A percentile compares a stretch with the other conserved stretches of the same genome.
Evolutionary conservation across 495 filamentous ascomycete species (phyloP).

Genomic region (Ramalina intermedia): DNA sequence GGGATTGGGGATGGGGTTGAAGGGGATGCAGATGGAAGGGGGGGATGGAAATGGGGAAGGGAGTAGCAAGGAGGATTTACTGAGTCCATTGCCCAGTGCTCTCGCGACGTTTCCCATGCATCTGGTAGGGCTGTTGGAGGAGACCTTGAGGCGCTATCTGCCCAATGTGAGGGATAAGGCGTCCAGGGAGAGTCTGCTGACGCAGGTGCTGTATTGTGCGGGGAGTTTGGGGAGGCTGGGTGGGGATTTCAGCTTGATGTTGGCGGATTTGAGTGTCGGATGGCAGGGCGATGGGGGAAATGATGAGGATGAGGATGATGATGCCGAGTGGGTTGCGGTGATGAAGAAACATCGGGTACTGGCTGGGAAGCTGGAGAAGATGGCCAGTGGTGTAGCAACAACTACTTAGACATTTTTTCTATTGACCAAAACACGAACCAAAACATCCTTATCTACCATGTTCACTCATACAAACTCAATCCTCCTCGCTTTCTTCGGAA

Average conservation of each 20-base stretch:
- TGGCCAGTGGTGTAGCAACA: slow-evolving; percentile 36
- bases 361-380: slow-evolving; percentile 72
- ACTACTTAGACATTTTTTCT: background rate
- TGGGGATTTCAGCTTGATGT: slow-evolving; percentile 80
- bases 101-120: slow-evolving; percentile 76
- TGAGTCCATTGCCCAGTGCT: slow-evolving; percentile 59
- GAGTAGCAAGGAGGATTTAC: slow-evolving; percentile 31
- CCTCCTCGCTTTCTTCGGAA: slow-evolving; percentile 16
- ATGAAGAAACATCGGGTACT: slow-evolving; percentile 80
- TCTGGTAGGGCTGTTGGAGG: slow-evolving; percentile 66
- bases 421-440: background rate
- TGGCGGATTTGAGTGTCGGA: slow-evolving; percentile 52
- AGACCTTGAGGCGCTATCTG: slow-evolving; percentile 65
- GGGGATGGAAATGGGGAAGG: slow-evolving; percentile 8
- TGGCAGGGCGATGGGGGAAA: slow-evolving; percentile 24
- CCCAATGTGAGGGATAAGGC: slow-evolving; percentile 69
- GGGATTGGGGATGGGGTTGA: slow-evolving; percentile 9
- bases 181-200: slow-evolving; percentile 72
- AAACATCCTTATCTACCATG: no score
- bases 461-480: slow-evolving; percentile 1
- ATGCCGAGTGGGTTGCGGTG: slow-evolving; percentile 69
- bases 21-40: slow-evolving; percentile 10
- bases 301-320: slow-evolving; percentile 4
- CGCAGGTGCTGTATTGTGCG: slow-evolving; percentile 90
- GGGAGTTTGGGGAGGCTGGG: slow-evolving; percentile 84